These are phyloP conservation scores for Schizophyllum amplum DNA, from an alignment of 1,284 basidiomycete genomes.

Conservation along the genomic window DNA sequence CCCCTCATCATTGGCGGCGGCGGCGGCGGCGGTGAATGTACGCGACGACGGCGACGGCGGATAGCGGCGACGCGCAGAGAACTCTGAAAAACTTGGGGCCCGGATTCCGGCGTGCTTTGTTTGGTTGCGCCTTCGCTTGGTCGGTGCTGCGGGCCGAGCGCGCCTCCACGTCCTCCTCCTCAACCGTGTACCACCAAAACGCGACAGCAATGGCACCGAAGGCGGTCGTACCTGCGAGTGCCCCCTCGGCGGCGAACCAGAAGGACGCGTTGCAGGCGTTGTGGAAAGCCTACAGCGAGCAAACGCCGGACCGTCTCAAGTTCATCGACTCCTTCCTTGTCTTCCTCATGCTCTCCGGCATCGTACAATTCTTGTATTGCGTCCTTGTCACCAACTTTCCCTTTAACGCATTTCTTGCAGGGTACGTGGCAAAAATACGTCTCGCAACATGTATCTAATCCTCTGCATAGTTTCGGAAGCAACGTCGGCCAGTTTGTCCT, in stretches of 20 bases:
- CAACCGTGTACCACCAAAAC: constrained; percentile 11
- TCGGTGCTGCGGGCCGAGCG: background rate
- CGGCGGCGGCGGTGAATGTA: background rate
- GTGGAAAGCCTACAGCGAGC: constrained; percentile 70
- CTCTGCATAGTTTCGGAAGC: constrained; percentile 71
- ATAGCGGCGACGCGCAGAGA: too few species aligned
- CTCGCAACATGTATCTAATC: background rate
- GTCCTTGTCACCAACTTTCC: constrained; percentile 89
- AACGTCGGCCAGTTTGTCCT: constrained; percentile 97
- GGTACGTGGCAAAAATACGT: constrained; percentile 50
- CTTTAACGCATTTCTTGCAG: constrained; percentile 94
- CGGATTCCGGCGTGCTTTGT: background rate
- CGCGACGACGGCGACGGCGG: background rate
- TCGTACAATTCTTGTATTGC: constrained; percentile 90
- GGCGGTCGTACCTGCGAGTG: constrained; percentile 22
- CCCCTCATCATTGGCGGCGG: background rate
- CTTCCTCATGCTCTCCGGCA: constrained; percentile 88
- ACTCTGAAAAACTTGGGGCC: background rate
- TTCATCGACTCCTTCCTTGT: constrained; percentile 90
- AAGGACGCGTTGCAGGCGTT: constrained; percentile 49
- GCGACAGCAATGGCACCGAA: constrained; percentile 29
- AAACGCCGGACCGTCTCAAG: constrained; percentile 82
- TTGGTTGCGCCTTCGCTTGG: constrained; percentile 4
- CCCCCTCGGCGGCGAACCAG: constrained; percentile 21
- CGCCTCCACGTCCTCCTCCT: constrained; percentile 18